Conservation (phyloP, 1,284 basidiomycete genomes). For the Austroboletus rostrupii region DNA sequence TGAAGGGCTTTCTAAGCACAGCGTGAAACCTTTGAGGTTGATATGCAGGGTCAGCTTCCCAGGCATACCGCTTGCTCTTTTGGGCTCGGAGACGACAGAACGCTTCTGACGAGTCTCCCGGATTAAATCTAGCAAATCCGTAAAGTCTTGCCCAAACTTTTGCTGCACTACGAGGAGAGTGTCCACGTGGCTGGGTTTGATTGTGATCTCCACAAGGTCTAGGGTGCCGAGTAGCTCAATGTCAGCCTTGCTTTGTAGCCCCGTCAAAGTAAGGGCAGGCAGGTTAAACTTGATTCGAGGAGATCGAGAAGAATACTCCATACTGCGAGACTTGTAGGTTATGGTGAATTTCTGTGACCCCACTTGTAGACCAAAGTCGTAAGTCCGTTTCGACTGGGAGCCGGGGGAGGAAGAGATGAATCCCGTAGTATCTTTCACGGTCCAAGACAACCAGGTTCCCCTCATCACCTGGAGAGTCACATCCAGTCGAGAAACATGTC, state of each 20-base stretch:
- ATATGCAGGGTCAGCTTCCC: slow-evolving; percentile 46
- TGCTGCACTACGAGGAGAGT: slow-evolving; percentile 75
- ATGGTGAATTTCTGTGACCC: slow-evolving; percentile 63
- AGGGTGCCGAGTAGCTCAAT: slow-evolving; percentile 58
- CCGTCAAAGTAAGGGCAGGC: slow-evolving; percentile 61
- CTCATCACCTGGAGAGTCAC: slow-evolving; percentile 77
- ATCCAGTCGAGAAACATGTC: slow-evolving; percentile 44
- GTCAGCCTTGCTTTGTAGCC: slow-evolving; percentile 44
- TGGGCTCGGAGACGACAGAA: slow-evolving; percentile 18
- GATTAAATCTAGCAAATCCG: slow-evolving; percentile 66
- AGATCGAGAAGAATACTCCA: slow-evolving; percentile 34
- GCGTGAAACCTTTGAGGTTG: slow-evolving; percentile 72
- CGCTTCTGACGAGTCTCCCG: slow-evolving; percentile 52
- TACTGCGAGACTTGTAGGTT: slow-evolving; percentile 42
- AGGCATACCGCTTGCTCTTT: slow-evolving; percentile 6
- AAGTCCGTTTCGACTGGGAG: slow-evolving; percentile 32
- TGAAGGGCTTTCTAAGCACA: slow-evolving; percentile 69
- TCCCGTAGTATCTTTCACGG: slow-evolving; percentile 46
- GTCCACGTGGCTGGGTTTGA: slow-evolving; percentile 80
- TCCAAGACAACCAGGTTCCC: slow-evolving; percentile 80
- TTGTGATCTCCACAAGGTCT: slow-evolving; percentile 64
- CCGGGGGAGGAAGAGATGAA: slow-evolving; percentile 43
- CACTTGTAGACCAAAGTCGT: slow-evolving; percentile 61
- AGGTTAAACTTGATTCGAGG: slow-evolving; percentile 57
- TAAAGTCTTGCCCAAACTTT: slow-evolving; percentile 83